Evolutionary conservation across 129 eudicot species (phyloP), one percentile per base, ranked within the genome.

Genomic region (Helianthus tuberosus): DNA sequence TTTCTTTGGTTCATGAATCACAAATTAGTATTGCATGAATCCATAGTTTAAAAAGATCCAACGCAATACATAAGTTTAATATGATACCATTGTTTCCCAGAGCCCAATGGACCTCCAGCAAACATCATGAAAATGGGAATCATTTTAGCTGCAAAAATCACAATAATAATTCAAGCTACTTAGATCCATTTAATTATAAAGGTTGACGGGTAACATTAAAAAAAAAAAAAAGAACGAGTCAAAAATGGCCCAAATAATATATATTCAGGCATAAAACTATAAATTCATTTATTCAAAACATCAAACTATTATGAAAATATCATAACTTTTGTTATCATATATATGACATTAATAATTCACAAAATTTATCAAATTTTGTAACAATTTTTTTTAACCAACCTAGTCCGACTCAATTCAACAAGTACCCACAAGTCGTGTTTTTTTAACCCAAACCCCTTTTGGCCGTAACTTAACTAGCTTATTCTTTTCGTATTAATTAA

Each of bases 41-140:
- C 8, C 69, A 46, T 27, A 46, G 48, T 58, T 17, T 53, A n/a
- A 15, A 51, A 25, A 43, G 25, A 73, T 8, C n/a, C 59, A 60
- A 48, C 11, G 13, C 59, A 60, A 48, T n/a, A 36, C 0, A 63
- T 55, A 77, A 55, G 32, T 4, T 69, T 64, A 64, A 36, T 62
- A 70, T 1, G 16, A 55, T 90, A 94, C 99, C 99, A 95, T 76
- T 95, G 99, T 82, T 81, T 95, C 71, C 99, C 99, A 64, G 99
- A 91, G 65, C 99, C 99, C 83, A 91, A 75, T 68, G 99, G 99
- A 60, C 99, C 99, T 44, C 99, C 99, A 72, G 99, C 97, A 84
- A 95, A 95, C 99, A 91, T 71, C 90, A 74, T 88, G 91, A 95
- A 95, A 23, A 95, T 64, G 44, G 99, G 99, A 84, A 95, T 72